Evolutionary conservation across 176 grass and related monocot species (phyloP).

Genomic region (Poa pratensis): DNA sequence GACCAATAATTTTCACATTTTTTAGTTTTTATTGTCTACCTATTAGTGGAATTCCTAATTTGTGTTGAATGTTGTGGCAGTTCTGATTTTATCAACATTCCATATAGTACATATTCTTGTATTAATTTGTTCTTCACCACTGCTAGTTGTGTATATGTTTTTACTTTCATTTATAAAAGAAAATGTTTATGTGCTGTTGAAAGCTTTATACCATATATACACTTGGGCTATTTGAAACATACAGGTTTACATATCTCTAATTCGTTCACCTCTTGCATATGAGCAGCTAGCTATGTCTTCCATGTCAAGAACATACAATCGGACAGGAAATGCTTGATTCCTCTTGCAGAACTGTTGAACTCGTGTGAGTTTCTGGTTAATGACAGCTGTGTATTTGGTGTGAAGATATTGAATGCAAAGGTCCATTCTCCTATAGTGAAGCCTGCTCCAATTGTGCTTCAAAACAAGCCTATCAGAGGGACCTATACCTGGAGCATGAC

Average conservation of each 20-base stretch:
- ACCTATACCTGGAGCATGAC: no score
- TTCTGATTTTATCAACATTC: not conserved
- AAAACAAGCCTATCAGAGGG: no score
- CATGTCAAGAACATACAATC: not conserved
- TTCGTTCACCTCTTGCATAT: not conserved
- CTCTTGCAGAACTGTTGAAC: no score
- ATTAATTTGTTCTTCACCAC: not conserved
- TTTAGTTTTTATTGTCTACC: not conserved
- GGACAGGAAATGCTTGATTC: no score
- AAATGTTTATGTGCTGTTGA: not conserved
- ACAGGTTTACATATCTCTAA: conserved; percentile 17
- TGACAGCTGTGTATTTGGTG: no score
- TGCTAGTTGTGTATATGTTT: not conserved
- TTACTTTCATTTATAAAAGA: not conserved
- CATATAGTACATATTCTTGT: not conserved
- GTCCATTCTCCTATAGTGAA: no score
- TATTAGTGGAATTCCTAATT: not conserved
- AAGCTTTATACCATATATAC: not conserved
- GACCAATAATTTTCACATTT: not conserved
- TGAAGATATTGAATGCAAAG: no score
- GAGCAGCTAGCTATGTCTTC: conserved; percentile 6
- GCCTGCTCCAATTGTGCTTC: no score
- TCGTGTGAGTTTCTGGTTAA: no score
- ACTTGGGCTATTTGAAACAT: not conserved
- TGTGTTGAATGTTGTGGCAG: not conserved